Conservation (phyloP, 768 basidiomycete species). For the Cystofilobasidium bisporidii region DNA sequence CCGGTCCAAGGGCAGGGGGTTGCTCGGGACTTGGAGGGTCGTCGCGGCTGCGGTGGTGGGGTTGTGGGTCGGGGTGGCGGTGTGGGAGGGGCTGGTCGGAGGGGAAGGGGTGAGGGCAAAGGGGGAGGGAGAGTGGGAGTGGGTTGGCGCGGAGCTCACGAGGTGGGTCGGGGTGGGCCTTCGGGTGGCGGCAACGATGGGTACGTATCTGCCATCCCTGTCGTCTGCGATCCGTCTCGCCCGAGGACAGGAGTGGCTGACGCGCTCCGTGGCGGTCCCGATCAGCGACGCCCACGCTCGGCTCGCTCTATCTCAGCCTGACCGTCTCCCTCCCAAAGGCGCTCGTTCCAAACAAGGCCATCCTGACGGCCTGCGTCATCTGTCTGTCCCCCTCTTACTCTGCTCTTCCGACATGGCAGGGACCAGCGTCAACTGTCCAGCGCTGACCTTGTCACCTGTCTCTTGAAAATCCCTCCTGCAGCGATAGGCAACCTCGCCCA, state of each 20-base stretch:
- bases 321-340: slow-evolving; percentile 13
- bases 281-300: slow-evolving; percentile 23
- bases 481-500: slow-evolving; percentile 22
- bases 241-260: neutral
- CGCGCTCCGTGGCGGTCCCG: neutral
- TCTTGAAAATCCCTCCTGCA: neutral
- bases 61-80: slow-evolving; percentile 3
- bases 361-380: slow-evolving; percentile 20
- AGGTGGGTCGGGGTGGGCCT: slow-evolving; percentile 13
- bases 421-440: no score
- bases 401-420: no score
- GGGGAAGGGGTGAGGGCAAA: no score
- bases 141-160: neutral
- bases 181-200: slow-evolving; percentile 21
- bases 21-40: neutral
- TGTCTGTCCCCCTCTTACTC: neutral
- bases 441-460: neutral
- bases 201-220: neutral
- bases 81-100: slow-evolving; percentile 10
- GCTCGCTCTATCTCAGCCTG: slow-evolving; percentile 21
- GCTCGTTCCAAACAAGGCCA: slow-evolving; percentile 6
- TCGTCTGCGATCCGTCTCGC: neutral
- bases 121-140: neutral
- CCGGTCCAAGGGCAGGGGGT: neutral
- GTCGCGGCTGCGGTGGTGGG: neutral